These are phyloP conservation scores for Calycina marina DNA, from an alignment of 2,329 filamentous ascomycete genomes.

Conservation along the genomic window DNA sequence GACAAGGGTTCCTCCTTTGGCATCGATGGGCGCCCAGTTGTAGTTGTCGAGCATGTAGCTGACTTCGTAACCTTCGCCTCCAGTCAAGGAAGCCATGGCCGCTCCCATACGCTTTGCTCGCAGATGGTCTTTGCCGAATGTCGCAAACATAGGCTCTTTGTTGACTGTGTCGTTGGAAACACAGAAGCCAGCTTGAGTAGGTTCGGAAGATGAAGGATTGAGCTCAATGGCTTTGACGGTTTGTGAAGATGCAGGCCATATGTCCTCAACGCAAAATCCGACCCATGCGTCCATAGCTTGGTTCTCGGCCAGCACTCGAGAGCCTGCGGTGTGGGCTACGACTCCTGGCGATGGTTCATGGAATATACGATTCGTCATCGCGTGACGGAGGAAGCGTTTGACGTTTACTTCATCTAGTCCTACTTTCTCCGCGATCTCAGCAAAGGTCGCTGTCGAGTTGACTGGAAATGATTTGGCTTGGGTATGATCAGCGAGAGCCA, in stretches of 20 bases:
- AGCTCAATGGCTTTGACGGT: slow-evolving; percentile 30
- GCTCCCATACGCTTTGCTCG: slow-evolving; percentile 36
- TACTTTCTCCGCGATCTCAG: slow-evolving; percentile 31
- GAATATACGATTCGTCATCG: slow-evolving; percentile 43
- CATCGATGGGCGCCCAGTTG: slow-evolving; percentile 34
- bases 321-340: slow-evolving; percentile 41
- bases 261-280: slow-evolving; percentile 38
- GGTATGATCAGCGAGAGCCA: slow-evolving; percentile 1
- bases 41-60: slow-evolving; percentile 37
- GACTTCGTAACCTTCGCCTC: slow-evolving; percentile 41
- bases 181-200: slow-evolving; percentile 35
- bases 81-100: slow-evolving; percentile 39
- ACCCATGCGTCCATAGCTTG: slow-evolving; percentile 36
- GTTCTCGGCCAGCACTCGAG: slow-evolving; percentile 35
- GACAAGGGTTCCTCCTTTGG: slow-evolving; percentile 33
- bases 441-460: slow-evolving; percentile 29
- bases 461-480: slow-evolving; percentile 36
- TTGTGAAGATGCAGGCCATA: slow-evolving; percentile 30
- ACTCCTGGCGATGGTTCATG: slow-evolving; percentile 32
- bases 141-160: slow-evolving; percentile 38
- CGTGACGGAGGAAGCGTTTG: slow-evolving; percentile 36
- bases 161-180: slow-evolving; percentile 34
- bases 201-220: slow-evolving; percentile 33
- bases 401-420: slow-evolving; percentile 34
- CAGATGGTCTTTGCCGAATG: slow-evolving; percentile 32